Evolutionary conservation across 768 basidiomycete species (phyloP), one percentile per base, ranked within the genome.

Genomic region (Leucocoprinus sp.): DNA sequence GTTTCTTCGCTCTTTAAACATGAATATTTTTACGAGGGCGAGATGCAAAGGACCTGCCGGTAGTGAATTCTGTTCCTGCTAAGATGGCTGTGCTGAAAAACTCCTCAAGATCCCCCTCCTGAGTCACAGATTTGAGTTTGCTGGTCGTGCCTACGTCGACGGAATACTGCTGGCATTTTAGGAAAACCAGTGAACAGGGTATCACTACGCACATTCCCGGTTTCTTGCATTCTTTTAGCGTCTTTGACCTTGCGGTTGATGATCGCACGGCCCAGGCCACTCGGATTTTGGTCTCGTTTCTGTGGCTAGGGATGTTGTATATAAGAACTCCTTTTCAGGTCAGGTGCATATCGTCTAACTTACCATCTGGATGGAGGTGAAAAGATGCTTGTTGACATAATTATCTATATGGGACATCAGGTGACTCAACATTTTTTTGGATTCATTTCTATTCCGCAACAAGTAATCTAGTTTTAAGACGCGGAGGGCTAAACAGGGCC

Each of bases 21-120:
- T 44, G 55, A 19, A 41, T 28, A 21, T 19, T 24, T 33, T 27
- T 26, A 24, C 14, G 19, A 36, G 5, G 35, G 24, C 22, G 19
- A 8, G 41, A 27, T 15, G 34, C 29, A 28, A 40, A 12, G 23
- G 19, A 55, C 77, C 27, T 49, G 95, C 93, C 95, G 27, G 95
- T 95, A 14, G 91, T 89, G 58, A 99, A 99, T 55, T 99, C 91
- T 8, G 87, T 87, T 41, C 86, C 95, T 11, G 96, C 96, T 44
- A 99, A 69, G 55, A 92, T 87, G 8, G 96, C 96, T 9, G 90
- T 96, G 58, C 80, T 93, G 45, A 99, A 64, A 61, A 99, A 99
- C 64, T 93, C 95, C 54, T 97, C 93, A 15, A 99, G 70, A 68
- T 97, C 93, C 45, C 80, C 71, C 66, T 99, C 95, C 65, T 98